Conservation (phyloP, 768 basidiomycete genomes). For the Boletus vermiculosoides region DNA sequence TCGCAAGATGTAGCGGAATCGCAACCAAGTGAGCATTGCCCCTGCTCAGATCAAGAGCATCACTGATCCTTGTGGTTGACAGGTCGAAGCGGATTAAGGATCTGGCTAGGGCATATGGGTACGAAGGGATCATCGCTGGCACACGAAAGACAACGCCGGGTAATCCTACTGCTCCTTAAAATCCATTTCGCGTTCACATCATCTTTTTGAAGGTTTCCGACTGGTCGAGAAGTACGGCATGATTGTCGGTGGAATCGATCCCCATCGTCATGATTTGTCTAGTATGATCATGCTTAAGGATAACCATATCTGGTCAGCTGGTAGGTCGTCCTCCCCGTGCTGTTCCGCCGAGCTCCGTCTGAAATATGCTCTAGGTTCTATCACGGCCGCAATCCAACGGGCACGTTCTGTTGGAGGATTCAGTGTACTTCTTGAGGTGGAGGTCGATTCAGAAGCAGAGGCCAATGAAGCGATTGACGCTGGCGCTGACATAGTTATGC, state of each 20-base stretch:
- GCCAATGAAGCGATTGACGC: conserved; percentile 97
- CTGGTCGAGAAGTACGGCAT: conserved; percentile 98
- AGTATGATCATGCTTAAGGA: conserved; percentile 99
- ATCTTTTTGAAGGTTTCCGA: conserved; percentile 64
- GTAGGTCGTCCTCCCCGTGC: conserved; percentile 37
- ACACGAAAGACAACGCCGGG: conserved; percentile 98
- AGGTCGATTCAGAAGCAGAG: conserved; percentile 84
- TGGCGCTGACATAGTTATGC: conserved; percentile 93
- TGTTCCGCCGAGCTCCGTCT: not conserved
- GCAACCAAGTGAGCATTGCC: conserved; percentile 74
- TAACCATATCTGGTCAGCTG: conserved; percentile 98
- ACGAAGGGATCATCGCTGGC: conserved; percentile 86
- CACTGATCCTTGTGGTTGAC: conserved; percentile 1
- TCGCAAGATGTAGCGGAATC: conserved; percentile 95
- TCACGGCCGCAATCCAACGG: conserved; percentile 79
- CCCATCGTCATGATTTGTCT: conserved; percentile 94
- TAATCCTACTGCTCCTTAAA: conserved; percentile 13
- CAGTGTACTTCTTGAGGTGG: conserved; percentile 88
- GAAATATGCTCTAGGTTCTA: conserved; percentile 60
- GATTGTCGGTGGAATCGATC: conserved; percentile 95
- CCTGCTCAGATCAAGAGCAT: not conserved
- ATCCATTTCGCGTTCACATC: conserved; percentile 7
- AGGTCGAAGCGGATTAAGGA: conserved; percentile 85
- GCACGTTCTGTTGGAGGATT: conserved; percentile 93
- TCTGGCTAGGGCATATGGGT: conserved; percentile 74